Conservation (phyloP, 1,284 basidiomycete species). For the Apiotrichum porosum region DNA sequence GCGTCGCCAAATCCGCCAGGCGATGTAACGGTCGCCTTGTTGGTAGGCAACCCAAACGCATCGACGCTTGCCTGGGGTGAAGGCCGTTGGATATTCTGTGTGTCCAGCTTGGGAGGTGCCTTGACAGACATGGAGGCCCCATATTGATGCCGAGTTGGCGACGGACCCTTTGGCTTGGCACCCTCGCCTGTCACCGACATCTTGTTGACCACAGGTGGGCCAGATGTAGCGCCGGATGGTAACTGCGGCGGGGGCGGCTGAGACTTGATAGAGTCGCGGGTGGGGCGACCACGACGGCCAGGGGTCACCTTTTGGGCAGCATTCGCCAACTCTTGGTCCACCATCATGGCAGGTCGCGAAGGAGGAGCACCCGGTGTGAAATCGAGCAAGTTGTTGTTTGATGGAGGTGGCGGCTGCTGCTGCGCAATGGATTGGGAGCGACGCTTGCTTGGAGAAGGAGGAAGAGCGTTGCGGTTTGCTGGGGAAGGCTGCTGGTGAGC, state of each 20-base stretch:
- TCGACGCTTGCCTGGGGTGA: constrained; percentile 18
- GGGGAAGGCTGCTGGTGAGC: not conserved
- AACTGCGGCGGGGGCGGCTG: constrained; percentile 1
- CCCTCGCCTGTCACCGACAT: not conserved
- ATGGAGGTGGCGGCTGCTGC: not conserved
- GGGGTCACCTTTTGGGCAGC: constrained; percentile 31
- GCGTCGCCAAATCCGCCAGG: constrained; percentile 32
- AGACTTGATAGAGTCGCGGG: constrained; percentile 24
- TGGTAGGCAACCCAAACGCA: constrained; percentile 35
- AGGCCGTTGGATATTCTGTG: not conserved
- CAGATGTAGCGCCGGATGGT: not conserved
- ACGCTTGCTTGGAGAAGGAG: no score
- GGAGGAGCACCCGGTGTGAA: constrained; percentile 32
- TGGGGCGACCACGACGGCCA: constrained; percentile 44
- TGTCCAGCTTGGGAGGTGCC: not conserved
- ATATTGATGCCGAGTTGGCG: no score
- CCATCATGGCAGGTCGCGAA: constrained; percentile 2
- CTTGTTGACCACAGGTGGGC: constrained; percentile 1
- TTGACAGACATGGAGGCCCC: not conserved
- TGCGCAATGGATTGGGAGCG: no score
- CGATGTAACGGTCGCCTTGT: not conserved
- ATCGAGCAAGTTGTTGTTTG: constrained; percentile 39
- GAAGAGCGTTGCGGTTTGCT: not conserved
- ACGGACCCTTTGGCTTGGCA: not conserved
- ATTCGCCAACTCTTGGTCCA: no score